These are phyloP conservation scores for Amylostereum areolatum DNA, from an alignment of 1,284 basidiomycete genomes.

Conservation along the genomic window DNA sequence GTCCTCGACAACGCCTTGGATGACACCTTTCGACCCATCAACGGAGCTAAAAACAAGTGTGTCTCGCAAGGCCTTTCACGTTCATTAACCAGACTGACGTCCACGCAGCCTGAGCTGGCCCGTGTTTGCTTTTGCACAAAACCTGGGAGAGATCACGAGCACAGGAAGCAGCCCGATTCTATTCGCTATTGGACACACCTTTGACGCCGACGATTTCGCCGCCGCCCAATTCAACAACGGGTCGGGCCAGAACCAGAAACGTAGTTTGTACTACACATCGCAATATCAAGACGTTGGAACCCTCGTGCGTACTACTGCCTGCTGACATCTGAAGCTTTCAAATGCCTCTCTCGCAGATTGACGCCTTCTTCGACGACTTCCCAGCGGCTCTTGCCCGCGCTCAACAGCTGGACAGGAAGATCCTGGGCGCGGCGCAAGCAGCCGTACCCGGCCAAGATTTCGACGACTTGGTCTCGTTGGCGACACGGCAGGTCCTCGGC, in stretches of 20 bases:
- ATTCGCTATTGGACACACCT: slow-evolving; percentile 9
- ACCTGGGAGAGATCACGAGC: slow-evolving; percentile 19
- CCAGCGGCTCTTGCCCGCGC: neutral
- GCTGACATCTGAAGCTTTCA: no score
- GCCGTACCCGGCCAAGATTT: neutral
- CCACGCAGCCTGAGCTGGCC: slow-evolving; percentile 17
- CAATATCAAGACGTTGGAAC: neutral
- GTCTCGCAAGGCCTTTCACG: neutral
- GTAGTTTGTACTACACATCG: neutral
- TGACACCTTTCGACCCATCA: neutral
- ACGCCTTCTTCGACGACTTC: slow-evolving; percentile 1
- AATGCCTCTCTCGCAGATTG: neutral
- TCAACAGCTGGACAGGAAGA: neutral
- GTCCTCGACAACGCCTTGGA: neutral
- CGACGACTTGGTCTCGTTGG: slow-evolving; percentile 1
- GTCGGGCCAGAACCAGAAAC: neutral
- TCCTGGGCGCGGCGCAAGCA: neutral
- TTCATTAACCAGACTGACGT: neutral
- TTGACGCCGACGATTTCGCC: slow-evolving; percentile 14
- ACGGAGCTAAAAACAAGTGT: neutral
- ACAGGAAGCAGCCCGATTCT: slow-evolving; percentile 10
- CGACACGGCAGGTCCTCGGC: neutral
- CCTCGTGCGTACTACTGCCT: slow-evolving; percentile 4
- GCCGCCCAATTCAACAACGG: slow-evolving; percentile 5
- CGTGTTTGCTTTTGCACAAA: slow-evolving; percentile 27